These are phyloP conservation scores for Emergomyces pasteurianus DNA, from an alignment of 2,329 filamentous ascomycete species.

Conservation along the genomic window DNA sequence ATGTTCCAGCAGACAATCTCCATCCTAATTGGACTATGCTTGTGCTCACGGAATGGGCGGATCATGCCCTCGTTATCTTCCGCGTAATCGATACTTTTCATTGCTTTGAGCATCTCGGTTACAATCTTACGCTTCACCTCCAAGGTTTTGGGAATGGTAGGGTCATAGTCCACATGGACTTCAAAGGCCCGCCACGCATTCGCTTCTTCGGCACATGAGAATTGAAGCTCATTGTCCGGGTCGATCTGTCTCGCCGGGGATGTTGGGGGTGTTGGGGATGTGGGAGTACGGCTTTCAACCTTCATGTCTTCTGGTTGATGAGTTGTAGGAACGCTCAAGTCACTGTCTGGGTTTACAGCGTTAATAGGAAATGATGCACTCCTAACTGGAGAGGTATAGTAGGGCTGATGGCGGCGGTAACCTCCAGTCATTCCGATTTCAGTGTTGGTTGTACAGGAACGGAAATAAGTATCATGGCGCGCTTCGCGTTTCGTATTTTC, in stretches of 20 bases:
- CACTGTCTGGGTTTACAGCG: background rate
- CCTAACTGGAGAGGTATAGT: background rate
- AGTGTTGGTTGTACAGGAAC: background rate
- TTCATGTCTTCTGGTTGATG: background rate
- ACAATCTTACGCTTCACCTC: constrained; percentile 18
- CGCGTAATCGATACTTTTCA: constrained; percentile 19
- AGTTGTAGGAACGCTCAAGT: no score
- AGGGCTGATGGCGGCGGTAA: background rate
- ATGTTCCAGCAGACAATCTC: constrained; percentile 25
- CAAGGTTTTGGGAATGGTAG: constrained; percentile 16
- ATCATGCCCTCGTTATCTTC: constrained; percentile 23
- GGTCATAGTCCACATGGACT: constrained; percentile 10
- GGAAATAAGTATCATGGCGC: background rate
- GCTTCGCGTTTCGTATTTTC: background rate
- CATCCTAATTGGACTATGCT: constrained; percentile 15
- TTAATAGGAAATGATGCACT: background rate
- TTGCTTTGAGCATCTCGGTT: constrained; percentile 20
- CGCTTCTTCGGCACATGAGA: constrained; percentile 13
- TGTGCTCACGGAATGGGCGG: constrained; percentile 18
- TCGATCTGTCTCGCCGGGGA: background rate
- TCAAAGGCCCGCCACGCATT: constrained; percentile 2
- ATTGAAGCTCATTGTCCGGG: constrained; percentile 3
- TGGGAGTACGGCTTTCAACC: background rate
- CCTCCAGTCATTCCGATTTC: background rate
- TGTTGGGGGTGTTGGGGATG: background rate